A percentile compares a stretch with the other conserved stretches of the same genome.
Evolutionary conservation across 768 basidiomycete genomes (phyloP).

Genomic region (Tricholoma sp.): DNA sequence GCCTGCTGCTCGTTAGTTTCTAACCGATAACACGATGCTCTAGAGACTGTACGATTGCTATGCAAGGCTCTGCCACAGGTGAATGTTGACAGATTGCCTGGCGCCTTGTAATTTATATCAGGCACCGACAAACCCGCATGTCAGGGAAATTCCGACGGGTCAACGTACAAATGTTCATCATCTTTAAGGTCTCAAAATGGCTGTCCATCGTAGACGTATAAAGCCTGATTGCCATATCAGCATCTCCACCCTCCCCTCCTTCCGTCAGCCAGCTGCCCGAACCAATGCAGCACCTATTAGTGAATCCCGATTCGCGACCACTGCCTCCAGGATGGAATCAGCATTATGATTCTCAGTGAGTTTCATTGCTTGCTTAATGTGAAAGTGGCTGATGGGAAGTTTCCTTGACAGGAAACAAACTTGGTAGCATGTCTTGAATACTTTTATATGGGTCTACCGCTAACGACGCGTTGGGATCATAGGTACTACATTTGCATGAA

Average conservation of each 20-base stretch:
- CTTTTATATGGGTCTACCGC: not conserved
- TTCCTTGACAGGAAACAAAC: not conserved
- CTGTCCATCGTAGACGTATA: not conserved
- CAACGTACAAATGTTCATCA: not conserved
- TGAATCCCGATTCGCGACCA: conserved; percentile 15
- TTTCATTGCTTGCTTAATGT: not conserved
- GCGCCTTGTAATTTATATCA: no score
- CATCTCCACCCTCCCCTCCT: not conserved
- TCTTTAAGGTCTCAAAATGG: not conserved
- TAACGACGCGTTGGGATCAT: not conserved
- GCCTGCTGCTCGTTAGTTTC: no score
- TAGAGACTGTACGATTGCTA: no score
- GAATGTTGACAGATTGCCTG: no score
- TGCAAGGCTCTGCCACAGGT: no score
- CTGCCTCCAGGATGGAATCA: conserved; percentile 17
- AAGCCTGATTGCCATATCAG: not conserved
- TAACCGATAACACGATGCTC: no score
- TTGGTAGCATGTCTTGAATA: not conserved
- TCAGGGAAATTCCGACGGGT: not conserved
- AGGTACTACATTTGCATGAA: conserved; percentile 17
- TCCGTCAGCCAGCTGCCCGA: not conserved
- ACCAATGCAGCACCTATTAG: conserved; percentile 4
- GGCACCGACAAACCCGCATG: no score
- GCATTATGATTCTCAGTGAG: conserved; percentile 17
- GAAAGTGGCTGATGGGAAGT: not conserved